A percentile compares a stretch with the other conserved stretches of the same genome.
Conservation (phyloP, 257 asterid genomes). For the Solanum lignicaule region DNA sequence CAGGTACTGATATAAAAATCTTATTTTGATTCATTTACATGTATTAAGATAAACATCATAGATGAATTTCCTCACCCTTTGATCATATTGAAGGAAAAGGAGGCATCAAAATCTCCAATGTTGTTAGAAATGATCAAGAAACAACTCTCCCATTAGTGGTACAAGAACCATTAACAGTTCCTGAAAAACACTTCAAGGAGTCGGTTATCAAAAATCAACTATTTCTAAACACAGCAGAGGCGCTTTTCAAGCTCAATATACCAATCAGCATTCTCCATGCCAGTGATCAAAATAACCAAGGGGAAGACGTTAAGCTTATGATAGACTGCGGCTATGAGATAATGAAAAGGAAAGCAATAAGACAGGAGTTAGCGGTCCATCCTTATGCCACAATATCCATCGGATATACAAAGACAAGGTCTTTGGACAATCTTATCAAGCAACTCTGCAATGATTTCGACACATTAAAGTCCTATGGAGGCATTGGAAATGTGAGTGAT, state of each 20-base stretch:
- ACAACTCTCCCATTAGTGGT: background rate
- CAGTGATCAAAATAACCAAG: slow-evolving; percentile 28
- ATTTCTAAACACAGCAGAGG: slow-evolving; percentile 71
- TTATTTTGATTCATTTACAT: background rate
- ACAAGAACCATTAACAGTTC: slow-evolving; percentile 49
- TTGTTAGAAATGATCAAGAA: background rate
- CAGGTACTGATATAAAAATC: background rate
- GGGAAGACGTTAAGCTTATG: slow-evolving; percentile 31
- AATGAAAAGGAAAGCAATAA: slow-evolving; percentile 62
- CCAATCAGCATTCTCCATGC: slow-evolving; percentile 50
- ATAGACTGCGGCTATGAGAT: slow-evolving; percentile 67
- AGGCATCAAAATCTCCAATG: background rate
- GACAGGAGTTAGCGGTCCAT: slow-evolving; percentile 29
- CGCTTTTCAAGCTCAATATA: slow-evolving; percentile 78
- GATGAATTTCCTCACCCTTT: background rate
- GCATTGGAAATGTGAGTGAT: slow-evolving; percentile 12
- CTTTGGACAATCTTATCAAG: slow-evolving; percentile 61
- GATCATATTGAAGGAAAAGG: slow-evolving; percentile 16
- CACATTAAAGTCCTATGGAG: slow-evolving; percentile 27
- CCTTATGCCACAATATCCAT: slow-evolving; percentile 21
- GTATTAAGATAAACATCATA: background rate
- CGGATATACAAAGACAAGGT: slow-evolving; percentile 15
- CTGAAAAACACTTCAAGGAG: slow-evolving; percentile 64
- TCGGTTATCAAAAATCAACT: slow-evolving; percentile 44
- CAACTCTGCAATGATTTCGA: slow-evolving; percentile 58